These are phyloP conservation scores for Arthrinium puccinioides DNA, from an alignment of 2,329 filamentous ascomycete species.

Conservation along the genomic window DNA sequence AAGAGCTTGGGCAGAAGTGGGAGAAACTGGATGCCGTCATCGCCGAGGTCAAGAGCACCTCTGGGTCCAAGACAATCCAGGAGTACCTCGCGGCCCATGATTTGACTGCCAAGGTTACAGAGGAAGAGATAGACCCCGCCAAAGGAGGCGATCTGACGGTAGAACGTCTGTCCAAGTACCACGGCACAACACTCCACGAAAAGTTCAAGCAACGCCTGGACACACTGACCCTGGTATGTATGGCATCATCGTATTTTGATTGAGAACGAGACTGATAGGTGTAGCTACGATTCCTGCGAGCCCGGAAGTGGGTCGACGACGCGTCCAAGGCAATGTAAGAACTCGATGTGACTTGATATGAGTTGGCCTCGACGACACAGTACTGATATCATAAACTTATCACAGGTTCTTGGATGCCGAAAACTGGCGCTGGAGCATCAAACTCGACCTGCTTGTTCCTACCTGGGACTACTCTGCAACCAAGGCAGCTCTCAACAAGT, in stretches of 20 bases:
- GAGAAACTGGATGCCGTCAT: no score
- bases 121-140: no score
- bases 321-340: slow-evolving; percentile 80
- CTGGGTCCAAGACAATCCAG: no score
- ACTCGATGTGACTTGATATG: no score
- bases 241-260: neutral
- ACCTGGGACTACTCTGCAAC: slow-evolving; percentile 87
- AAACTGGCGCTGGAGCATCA: slow-evolving; percentile 82
- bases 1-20: no score
- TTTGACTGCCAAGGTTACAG: no score
- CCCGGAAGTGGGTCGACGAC: slow-evolving; percentile 89
- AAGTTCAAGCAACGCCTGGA: slow-evolving; percentile 82
- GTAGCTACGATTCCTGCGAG: slow-evolving; percentile 82
- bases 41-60: no score
- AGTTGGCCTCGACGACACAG: slow-evolving; percentile 11
- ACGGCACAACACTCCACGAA: no score
- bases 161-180: no score
- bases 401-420: slow-evolving; percentile 83
- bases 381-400: neutral
- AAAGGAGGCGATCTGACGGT: no score
- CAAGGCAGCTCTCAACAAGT: slow-evolving; percentile 76
- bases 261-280: neutral
- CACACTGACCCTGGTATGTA: slow-evolving; percentile 76
- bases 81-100: no score
- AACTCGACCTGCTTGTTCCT: slow-evolving; percentile 72